Conservation (phyloP, 169 alveolate genomes). For the Plasmodium sp. region DNA sequence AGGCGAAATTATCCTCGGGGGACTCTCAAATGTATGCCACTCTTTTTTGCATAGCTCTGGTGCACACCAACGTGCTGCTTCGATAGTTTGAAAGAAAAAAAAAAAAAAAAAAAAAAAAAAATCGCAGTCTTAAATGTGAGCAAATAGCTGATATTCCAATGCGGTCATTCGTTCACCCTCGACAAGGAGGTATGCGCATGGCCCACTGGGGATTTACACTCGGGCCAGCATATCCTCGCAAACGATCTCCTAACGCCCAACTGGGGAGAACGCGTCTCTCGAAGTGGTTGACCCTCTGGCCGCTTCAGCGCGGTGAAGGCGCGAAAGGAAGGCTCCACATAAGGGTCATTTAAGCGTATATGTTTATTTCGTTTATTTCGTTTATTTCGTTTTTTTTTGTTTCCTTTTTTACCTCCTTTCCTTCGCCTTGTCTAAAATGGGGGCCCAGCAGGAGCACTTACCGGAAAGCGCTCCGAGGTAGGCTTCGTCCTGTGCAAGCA, state of each 20-base stretch:
- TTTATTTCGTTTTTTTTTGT: not conserved
- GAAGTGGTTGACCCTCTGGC: not conserved
- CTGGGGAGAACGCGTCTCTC: not conserved
- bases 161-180: not conserved
- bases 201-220: not conserved
- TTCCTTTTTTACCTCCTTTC: not conserved
- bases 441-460: not conserved
- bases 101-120: conserved; percentile 8
- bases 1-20: not conserved
- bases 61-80: not conserved
- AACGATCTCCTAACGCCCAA: not conserved
- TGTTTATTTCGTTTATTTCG: not conserved
- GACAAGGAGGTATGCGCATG: not conserved
- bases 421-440: not conserved
- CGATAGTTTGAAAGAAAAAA: not conserved
- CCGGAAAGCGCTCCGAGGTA: not conserved
- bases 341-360: not conserved
- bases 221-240: not conserved
- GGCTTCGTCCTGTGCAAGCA: not conserved
- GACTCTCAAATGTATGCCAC: not conserved
- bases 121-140: not conserved
- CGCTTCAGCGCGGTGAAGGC: not conserved
- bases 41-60: not conserved
- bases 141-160: not conserved
- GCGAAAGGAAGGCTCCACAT: not conserved